Conservation (phyloP, 2,329 filamentous ascomycete species). For the Ophiostoma sp. region DNA sequence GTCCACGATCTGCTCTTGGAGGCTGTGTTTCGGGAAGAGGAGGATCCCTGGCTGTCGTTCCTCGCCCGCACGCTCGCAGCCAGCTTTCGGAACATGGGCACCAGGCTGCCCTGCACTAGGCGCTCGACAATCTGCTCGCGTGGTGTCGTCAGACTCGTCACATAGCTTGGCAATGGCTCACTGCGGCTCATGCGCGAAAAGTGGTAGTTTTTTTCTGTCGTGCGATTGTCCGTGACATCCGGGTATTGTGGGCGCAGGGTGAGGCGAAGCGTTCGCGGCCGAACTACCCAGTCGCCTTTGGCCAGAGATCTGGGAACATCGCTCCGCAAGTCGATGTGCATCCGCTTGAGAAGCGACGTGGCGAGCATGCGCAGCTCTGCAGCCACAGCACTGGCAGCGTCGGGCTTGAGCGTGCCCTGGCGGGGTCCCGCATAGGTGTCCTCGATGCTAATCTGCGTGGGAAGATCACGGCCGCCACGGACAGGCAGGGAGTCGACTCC, state of each 20-base stretch:
- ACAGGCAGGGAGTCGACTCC: conserved; percentile 74
- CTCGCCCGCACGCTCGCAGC: conserved; percentile 15
- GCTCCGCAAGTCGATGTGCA: conserved; percentile 66
- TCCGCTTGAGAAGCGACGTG: conserved; percentile 65
- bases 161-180: conserved; percentile 52
- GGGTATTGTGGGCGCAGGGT: conserved; percentile 58
- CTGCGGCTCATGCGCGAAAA: conserved; percentile 74
- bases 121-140: conserved; percentile 26
- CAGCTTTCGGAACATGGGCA: conserved; percentile 28
- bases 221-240: conserved; percentile 5
- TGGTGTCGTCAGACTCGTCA: conserved; percentile 54
- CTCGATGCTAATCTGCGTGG: conserved; percentile 88
- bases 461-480: conserved; percentile 62
- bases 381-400: conserved; percentile 57
- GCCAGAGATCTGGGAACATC: conserved; percentile 34
- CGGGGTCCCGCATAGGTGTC: conserved; percentile 72
- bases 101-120: conserved; percentile 26
- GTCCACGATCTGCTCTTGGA: conserved; percentile 54
- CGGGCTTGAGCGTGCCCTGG: conserved; percentile 53
- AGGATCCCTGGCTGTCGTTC: conserved; percentile 20
- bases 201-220: conserved; percentile 36
- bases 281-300: conserved; percentile 42
- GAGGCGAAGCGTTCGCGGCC: conserved; percentile 74
- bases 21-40: background rate
- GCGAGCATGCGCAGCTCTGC: conserved; percentile 65